A percentile compares a stretch with the other conserved stretches of the same genome.
Evolutionary conservation across 495 filamentous ascomycete genomes (phyloP).

Genomic region (Hypomontagnella monticulosa): DNA sequence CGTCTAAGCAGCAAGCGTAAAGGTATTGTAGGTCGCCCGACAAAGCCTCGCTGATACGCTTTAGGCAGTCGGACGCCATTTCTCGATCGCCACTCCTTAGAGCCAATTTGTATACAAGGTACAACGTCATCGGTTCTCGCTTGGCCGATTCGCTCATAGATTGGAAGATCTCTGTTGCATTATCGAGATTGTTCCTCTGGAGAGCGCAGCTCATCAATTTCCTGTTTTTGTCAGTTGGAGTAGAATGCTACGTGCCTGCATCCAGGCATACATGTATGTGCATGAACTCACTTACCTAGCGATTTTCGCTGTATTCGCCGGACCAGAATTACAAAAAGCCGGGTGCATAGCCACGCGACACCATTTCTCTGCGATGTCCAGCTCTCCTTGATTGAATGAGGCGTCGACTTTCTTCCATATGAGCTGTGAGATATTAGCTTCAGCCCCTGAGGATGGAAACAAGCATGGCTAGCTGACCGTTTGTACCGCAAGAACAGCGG

Average conservation of each 20-base stretch:
- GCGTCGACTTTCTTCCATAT: constrained; percentile 80
- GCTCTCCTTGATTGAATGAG: constrained; percentile 61
- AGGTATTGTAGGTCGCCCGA: constrained; percentile 67
- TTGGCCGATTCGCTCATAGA: constrained; percentile 67
- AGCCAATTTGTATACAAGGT: constrained; percentile 79
- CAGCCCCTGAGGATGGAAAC: not conserved
- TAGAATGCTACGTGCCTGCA: constrained; percentile 3
- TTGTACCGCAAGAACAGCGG: constrained; percentile 74
- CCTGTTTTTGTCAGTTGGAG: constrained; percentile 53
- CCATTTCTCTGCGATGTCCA: constrained; percentile 71
- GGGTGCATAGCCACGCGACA: constrained; percentile 73
- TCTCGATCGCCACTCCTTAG: constrained; percentile 66
- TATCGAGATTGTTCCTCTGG: constrained; percentile 60
- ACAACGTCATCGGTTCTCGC: constrained; percentile 70
- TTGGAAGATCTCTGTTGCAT: constrained; percentile 64
- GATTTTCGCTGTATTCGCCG: constrained; percentile 71
- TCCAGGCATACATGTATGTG: too few species aligned
- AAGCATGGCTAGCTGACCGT: constrained; percentile 59
- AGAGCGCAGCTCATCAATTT: constrained; percentile 76
- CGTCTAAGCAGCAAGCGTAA: constrained; percentile 80
- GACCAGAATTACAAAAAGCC: constrained; percentile 70
- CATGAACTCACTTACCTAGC: constrained; percentile 70
- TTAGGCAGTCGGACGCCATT: constrained; percentile 56
- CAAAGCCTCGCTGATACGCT: constrained; percentile 35
- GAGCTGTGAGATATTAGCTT: constrained; percentile 59